Evolutionary conservation across 495 filamentous ascomycete species (phyloP).

Genomic region (Hypomontagnella monticulosa): DNA sequence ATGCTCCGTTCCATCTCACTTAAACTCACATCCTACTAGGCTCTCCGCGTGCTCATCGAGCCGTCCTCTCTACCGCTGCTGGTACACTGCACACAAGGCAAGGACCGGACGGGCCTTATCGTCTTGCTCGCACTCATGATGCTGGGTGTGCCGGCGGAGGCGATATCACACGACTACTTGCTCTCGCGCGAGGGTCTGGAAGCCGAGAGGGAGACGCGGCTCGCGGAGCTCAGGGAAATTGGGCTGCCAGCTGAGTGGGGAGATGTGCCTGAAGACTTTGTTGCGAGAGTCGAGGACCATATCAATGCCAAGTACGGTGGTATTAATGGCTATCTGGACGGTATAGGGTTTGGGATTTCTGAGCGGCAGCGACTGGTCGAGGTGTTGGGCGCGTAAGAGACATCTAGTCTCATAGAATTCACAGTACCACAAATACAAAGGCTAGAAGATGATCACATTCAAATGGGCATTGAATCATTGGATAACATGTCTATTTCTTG

Average conservation of each 20-base stretch:
- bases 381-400: constrained; percentile 25
- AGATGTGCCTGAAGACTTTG: constrained; percentile 66
- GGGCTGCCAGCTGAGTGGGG: constrained; percentile 77
- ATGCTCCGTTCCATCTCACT: constrained; percentile 3
- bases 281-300: constrained; percentile 57
- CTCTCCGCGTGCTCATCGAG: constrained; percentile 43
- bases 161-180: constrained; percentile 72
- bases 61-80: constrained; percentile 66
- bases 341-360: constrained; percentile 62
- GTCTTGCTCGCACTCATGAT: constrained; percentile 71
- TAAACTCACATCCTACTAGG: constrained; percentile 46
- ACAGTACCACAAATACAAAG: background rate
- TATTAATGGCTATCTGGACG: constrained; percentile 66
- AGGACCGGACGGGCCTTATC: constrained; percentile 83
- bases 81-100: constrained; percentile 88
- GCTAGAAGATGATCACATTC: constrained; percentile 20
- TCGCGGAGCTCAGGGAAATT: constrained; percentile 73
- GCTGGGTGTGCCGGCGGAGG: constrained; percentile 62
- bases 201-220: constrained; percentile 66
- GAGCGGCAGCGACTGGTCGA: constrained; percentile 43
- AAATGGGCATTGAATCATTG: background rate
- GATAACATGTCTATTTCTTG: constrained; percentile 64
- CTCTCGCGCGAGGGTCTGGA: constrained; percentile 66
- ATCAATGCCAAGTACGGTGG: constrained; percentile 68
- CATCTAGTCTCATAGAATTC: background rate